Base-by-base conservation (phyloP, 768 basidiomycete species). In the Hydnomerulius pinastri region DNA sequence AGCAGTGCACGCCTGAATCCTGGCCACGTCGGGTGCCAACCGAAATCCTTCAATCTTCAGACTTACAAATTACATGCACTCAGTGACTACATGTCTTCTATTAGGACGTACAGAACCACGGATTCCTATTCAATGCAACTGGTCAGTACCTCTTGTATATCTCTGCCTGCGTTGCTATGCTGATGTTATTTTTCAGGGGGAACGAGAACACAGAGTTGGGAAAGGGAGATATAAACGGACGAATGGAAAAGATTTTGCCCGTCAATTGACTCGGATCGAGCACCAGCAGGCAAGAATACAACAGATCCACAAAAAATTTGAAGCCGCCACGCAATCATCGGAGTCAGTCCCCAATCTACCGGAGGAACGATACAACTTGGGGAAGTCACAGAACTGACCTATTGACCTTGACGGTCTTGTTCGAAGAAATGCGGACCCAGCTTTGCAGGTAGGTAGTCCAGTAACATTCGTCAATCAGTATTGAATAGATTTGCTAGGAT, bases 51-150 rank as follows among this genome's bases (percentile, higher is more conserved):
- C 3, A 55, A 55, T 17, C 44, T 55, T 17, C 38, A 47, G 13
- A 74, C 68, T 7, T 67, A 64, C 51, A 77, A 75, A 39, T 32
- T 59, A 0, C 71, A 73, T 55, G 55, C 65, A 0, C 44, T 77
- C 0, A 69, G 66, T 1, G 65, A 75, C 41, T 71, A 72, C 35
- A 45, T 57, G 0, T n/a, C 35, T 0, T 39, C 40, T 0, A 72
- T 76, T 10, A 18, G 28, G 0, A 3, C 2, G 0, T 65, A 62
- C 48, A 70, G 75, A 0, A 68, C 71, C 9, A 68, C 67, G 2
- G 72, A 75, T 43, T 55, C 53, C 5, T 74, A 69, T 51, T 66
- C 68, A 0, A 74, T 69, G 2, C 62, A 71, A 33, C 30, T 57
- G 0, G 72, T 75, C 17, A 20, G 50, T 36, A 15, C 10, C 36